Evolutionary conservation across 2,329 filamentous ascomycete genomes (phyloP), one percentile per base, ranked within the genome.

Genomic region (Thielaviopsis musarum): DNA sequence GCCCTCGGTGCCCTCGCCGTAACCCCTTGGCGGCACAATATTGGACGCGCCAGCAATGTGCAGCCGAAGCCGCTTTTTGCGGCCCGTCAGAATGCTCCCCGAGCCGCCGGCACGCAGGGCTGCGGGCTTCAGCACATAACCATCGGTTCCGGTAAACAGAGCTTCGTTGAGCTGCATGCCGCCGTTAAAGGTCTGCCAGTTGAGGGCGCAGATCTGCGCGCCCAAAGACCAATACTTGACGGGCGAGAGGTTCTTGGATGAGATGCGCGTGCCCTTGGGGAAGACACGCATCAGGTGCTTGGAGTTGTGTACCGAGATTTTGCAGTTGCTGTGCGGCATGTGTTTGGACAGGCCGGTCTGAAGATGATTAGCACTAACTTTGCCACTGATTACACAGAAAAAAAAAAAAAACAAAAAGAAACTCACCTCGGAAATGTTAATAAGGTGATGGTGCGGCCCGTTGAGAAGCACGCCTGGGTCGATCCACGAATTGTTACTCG

Each of bases 131-230:
- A 86, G 71, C 0, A 86, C 77, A 65, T 80, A 86, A 7, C 83
- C 83, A 28, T 81, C 79, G 0, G 82, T 81, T 13, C 81, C 82
- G 54, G 73, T 75, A 68, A 87, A 86, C 0, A 87, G 72, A 0
- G 83, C 83, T 65, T 85, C 82, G 66, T 86, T 86, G 64, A 86
- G 72, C 68, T 86, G 83, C 71, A 83, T 82, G 65, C 76, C 76
- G 6, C 77, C 77, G 38, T 81, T 81, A 63, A 85, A 87, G 0
- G 77, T 83, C 66, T 87, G 83, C 79, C 82, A 83, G 69, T 87
- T 87, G 57, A 87, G 73, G 2, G 83, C 83, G 66, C 81, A 85
- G 54, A 87, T 82, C 65, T 87, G 83, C 2, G 83, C 82, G 1
- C 83, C 83, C 3, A 85, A 67, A 6, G 75, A 81, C 83, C 83